These are phyloP conservation scores for Trametes maxima DNA, from an alignment of 768 basidiomycete genomes.

Conservation along the genomic window DNA sequence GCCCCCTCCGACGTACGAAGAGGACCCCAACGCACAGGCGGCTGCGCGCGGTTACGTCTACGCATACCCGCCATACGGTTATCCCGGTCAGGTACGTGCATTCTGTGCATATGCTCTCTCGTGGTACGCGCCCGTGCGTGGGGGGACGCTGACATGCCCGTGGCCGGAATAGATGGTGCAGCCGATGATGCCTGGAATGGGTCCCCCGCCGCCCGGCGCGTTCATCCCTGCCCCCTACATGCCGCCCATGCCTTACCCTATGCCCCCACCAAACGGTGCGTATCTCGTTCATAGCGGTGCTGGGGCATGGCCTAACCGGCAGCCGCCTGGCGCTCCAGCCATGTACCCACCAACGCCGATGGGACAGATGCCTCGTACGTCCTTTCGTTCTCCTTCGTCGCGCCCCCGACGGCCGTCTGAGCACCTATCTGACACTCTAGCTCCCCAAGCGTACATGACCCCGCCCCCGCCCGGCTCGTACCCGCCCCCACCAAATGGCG, in stretches of 20 bases:
- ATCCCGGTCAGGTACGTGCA: constrained; percentile 68
- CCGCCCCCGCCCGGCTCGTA: constrained; percentile 77
- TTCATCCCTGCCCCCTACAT: constrained; percentile 83
- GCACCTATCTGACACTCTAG: constrained; percentile 34
- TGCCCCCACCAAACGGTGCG: constrained; percentile 77
- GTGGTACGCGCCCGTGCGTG: not conserved
- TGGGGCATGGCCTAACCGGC: constrained; percentile 12
- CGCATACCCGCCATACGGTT: constrained; percentile 72
- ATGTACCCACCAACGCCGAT: constrained; percentile 84
- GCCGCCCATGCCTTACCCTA: constrained; percentile 85
- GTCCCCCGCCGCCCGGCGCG: constrained; percentile 74
- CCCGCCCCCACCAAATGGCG: constrained; percentile 77
- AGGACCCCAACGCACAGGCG: constrained; percentile 64
- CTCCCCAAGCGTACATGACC: constrained; percentile 79
- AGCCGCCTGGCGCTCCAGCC: constrained; percentile 41
- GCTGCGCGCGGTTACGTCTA: constrained; percentile 65
- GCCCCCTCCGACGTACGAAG: constrained; percentile 78
- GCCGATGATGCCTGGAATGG: constrained; percentile 88
- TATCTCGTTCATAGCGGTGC: constrained; percentile 6
- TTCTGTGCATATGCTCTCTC: not conserved
- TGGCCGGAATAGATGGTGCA: constrained; percentile 32
- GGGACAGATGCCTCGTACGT: constrained; percentile 86
- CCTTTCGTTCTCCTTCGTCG: constrained; percentile 27
- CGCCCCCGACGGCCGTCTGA: not conserved
- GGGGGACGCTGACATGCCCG: constrained; percentile 6